Evolutionary conservation across 2,329 filamentous ascomycete genomes (phyloP).

Genomic region (Fusarium cyanostomum): DNA sequence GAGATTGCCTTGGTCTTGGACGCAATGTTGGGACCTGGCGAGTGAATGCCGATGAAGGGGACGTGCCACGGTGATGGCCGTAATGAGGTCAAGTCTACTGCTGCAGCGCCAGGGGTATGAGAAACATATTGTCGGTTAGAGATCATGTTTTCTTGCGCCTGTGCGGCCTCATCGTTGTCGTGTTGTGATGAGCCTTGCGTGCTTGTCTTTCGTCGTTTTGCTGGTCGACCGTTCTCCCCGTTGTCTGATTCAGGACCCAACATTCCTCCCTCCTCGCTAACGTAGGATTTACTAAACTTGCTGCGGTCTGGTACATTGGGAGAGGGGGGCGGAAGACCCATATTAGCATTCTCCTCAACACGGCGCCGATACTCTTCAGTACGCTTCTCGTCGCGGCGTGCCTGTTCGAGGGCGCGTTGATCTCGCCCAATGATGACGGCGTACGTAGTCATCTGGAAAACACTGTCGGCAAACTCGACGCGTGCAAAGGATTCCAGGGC

Average conservation of each 20-base stretch:
- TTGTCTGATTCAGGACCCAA: slow-evolving; percentile 69
- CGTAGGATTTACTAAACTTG: slow-evolving; percentile 71
- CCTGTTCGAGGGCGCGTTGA: slow-evolving; percentile 65
- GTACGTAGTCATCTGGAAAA: slow-evolving; percentile 82
- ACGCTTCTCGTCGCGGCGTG: slow-evolving; percentile 61
- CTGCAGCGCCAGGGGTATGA: slow-evolving; percentile 66
- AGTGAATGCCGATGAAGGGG: slow-evolving; percentile 77
- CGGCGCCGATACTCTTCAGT: slow-evolving; percentile 56
- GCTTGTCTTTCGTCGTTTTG: slow-evolving; percentile 59
- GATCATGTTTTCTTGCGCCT: slow-evolving; percentile 56
- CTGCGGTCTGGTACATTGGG: slow-evolving; percentile 61
- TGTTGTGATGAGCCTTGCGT: slow-evolving; percentile 55
- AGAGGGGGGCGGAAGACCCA: slow-evolving; percentile 61
- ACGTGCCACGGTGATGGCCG: slow-evolving; percentile 69
- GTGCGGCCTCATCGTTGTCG: slow-evolving; percentile 52
- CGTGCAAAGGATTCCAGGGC: slow-evolving; percentile 66
- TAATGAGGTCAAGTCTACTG: slow-evolving; percentile 67
- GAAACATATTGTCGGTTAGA: slow-evolving; percentile 69
- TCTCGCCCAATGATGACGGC: slow-evolving; percentile 78
- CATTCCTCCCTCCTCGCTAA: slow-evolving; percentile 76
- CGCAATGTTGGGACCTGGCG: slow-evolving; percentile 68
- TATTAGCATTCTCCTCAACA: slow-evolving; percentile 57
- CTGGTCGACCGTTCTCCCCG: slow-evolving; percentile 58
- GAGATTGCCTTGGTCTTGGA: slow-evolving; percentile 77
- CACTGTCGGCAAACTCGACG: slow-evolving; percentile 77